These are phyloP conservation scores for Mediolabrus comicus DNA, from an alignment of 108 stramenopile species.

Conservation along the genomic window DNA sequence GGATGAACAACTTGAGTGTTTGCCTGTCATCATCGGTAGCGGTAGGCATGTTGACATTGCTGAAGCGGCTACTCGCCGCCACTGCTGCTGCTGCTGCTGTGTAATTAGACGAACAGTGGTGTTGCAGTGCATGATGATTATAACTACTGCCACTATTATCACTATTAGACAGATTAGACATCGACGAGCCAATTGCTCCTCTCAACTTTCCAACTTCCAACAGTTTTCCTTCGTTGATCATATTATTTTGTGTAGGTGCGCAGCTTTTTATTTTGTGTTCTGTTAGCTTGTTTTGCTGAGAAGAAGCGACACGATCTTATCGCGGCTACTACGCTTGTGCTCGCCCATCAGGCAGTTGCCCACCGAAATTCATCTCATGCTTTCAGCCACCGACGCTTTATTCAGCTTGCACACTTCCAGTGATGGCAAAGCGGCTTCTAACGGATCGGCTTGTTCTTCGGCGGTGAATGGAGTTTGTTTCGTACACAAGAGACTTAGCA, in stretches of 20 bases:
- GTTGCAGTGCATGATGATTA: not conserved
- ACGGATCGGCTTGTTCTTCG: not conserved
- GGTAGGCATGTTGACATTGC: not conserved
- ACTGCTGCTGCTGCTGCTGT: not conserved
- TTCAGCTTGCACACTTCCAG: conserved; percentile 30
- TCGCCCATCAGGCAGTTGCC: no score
- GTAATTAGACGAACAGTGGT: not conserved
- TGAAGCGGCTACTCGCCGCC: not conserved
- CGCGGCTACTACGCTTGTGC: no score
- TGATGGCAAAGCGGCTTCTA: not conserved
- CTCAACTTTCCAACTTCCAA: no score
- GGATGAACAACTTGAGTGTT: not conserved
- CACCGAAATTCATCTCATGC: not conserved
- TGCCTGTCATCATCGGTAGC: not conserved
- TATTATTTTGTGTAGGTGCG: no score
- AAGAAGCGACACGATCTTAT: no score
- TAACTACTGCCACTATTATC: no score
- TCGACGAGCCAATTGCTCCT: no score
- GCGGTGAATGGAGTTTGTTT: conserved; percentile 46
- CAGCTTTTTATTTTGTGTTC: no score
- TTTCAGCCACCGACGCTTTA: conserved; percentile 25
- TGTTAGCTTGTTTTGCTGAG: no score
- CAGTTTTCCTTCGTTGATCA: no score
- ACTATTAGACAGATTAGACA: no score
- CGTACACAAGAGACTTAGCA: conserved; percentile 17